Conservation (phyloP, 2,329 filamentous ascomycete genomes). For the Aspergillus novoparasiticus region DNA sequence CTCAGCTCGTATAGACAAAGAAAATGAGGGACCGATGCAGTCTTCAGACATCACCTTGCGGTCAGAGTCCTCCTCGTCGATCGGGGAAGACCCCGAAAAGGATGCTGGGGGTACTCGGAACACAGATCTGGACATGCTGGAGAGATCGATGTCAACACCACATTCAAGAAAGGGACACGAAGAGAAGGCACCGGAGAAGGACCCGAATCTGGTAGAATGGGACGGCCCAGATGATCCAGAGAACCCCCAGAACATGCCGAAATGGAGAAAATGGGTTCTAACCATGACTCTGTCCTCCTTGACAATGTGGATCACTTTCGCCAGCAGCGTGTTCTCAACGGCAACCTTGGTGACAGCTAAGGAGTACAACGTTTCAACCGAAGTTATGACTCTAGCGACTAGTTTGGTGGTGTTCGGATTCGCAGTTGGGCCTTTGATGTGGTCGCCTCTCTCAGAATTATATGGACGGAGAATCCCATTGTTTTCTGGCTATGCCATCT, state of each 20-base stretch:
- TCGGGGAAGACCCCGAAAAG: conserved; percentile 11
- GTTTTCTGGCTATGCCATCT: conserved; percentile 51
- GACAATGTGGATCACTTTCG: conserved; percentile 52
- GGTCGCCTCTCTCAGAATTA: conserved; percentile 50
- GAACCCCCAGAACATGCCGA: conserved; percentile 34
- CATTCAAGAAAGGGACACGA: conserved; percentile 8
- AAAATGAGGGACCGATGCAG: conserved; percentile 6
- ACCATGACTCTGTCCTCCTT: conserved; percentile 32
- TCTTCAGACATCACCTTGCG: conserved; percentile 18
- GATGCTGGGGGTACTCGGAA: conserved; percentile 5
- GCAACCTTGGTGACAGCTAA: conserved; percentile 43
- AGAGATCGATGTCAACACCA: conserved; percentile 16
- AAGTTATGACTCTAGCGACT: conserved; percentile 46
- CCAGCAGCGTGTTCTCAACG: conserved; percentile 50
- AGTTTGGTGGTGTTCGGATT: conserved; percentile 52
- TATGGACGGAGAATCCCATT: conserved; percentile 55
- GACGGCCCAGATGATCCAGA: conserved; percentile 36
- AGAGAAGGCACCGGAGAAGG: conserved; percentile 18
- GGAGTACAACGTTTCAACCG: conserved; percentile 46
- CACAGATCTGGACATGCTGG: neutral
- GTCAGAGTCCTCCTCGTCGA: conserved; percentile 12
- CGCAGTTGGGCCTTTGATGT: conserved; percentile 56
- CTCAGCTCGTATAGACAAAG: conserved; percentile 9
- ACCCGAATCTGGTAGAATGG: conserved; percentile 36
- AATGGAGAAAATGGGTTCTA: conserved; percentile 44